A percentile compares a stretch with the other conserved stretches of the same genome.
Conservation (phyloP, 2,329 filamentous ascomycete species). For the Clarireedia paspali region DNA sequence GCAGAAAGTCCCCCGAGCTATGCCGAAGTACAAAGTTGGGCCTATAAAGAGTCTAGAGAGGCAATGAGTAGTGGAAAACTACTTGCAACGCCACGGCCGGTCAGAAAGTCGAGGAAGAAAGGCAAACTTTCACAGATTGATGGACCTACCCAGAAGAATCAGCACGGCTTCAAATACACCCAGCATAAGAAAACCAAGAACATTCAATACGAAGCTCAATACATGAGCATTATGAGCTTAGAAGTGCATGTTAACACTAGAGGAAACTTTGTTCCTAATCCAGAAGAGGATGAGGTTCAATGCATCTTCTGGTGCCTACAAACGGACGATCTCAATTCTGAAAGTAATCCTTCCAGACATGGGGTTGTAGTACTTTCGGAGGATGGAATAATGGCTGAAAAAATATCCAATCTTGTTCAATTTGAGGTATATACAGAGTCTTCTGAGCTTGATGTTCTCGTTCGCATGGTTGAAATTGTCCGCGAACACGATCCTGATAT, state of each 20-base stretch:
- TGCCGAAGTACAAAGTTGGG: conserved; percentile 64
- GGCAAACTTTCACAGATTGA: conserved; percentile 72
- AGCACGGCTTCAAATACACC: conserved; percentile 77
- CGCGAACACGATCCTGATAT: conserved; percentile 82
- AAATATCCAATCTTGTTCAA: conserved; percentile 52
- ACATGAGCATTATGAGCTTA: conserved; percentile 95
- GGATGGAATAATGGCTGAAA: conserved; percentile 48
- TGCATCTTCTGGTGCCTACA: conserved; percentile 89
- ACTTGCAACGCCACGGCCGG: conserved; percentile 2
- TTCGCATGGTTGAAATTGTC: conserved; percentile 80
- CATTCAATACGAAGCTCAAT: conserved; percentile 76
- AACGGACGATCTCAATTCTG: conserved; percentile 56
- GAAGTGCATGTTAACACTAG: conserved; percentile 89
- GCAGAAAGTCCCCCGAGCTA: conserved; percentile 61
- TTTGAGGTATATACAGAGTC: conserved; percentile 66
- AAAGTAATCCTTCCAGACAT: conserved; percentile 47
- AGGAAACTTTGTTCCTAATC: conserved; percentile 74
- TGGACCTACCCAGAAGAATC: conserved; percentile 75
- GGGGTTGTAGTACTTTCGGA: conserved; percentile 69
- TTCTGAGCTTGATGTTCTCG: conserved; percentile 78
- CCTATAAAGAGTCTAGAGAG: conserved; percentile 33
- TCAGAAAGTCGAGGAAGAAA: conserved; percentile 15
- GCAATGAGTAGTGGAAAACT: conserved; percentile 13
- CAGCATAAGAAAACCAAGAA: conserved; percentile 68
- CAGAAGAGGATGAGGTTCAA: conserved; percentile 80